Evolutionary conservation across 1,284 basidiomycete species (phyloP).

Genomic region (Cutaneotrichosporon sp.): DNA sequence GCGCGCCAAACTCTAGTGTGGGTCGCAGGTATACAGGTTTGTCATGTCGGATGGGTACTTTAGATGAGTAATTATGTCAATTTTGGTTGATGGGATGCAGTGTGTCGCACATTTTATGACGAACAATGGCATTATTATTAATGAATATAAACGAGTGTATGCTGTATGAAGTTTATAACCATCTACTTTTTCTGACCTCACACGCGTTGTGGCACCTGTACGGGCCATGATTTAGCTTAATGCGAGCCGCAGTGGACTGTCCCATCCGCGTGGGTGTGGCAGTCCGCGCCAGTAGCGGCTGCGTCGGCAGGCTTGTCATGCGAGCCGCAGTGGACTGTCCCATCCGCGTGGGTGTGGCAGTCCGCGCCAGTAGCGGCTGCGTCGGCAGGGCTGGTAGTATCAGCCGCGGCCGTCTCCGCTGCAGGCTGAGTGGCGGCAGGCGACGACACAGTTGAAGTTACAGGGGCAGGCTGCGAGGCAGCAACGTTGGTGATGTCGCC

Average conservation of each 20-base stretch:
- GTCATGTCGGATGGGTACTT: too few relatives aligned
- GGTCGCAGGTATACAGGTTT: too few relatives aligned
- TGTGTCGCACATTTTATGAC: too few relatives aligned
- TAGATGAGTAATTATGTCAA: background rate
- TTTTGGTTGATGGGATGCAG: background rate
- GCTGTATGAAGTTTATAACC: too few relatives aligned
- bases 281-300: conserved; percentile 13
- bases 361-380: conserved; percentile 17
- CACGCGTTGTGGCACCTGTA: too few relatives aligned
- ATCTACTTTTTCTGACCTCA: too few relatives aligned
- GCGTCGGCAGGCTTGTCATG: conserved; percentile 7
- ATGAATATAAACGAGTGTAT: too few relatives aligned
- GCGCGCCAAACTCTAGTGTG: background rate
- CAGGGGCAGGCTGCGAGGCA: background rate
- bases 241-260: conserved; percentile 9
- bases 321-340: conserved; percentile 12
- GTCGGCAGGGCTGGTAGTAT: conserved; percentile 10
- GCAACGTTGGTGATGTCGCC: conserved; percentile 31
- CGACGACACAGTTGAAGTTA: conserved; percentile 12
- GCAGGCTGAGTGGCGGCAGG: background rate
- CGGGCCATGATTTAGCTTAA: too few relatives aligned
- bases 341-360: conserved; percentile 31
- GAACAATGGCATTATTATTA: too few relatives aligned
- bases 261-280: conserved; percentile 44
- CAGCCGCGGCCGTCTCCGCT: too few relatives aligned